These are phyloP conservation scores for Xylaria curta DNA, from an alignment of 495 filamentous ascomycete species.

Conservation along the genomic window DNA sequence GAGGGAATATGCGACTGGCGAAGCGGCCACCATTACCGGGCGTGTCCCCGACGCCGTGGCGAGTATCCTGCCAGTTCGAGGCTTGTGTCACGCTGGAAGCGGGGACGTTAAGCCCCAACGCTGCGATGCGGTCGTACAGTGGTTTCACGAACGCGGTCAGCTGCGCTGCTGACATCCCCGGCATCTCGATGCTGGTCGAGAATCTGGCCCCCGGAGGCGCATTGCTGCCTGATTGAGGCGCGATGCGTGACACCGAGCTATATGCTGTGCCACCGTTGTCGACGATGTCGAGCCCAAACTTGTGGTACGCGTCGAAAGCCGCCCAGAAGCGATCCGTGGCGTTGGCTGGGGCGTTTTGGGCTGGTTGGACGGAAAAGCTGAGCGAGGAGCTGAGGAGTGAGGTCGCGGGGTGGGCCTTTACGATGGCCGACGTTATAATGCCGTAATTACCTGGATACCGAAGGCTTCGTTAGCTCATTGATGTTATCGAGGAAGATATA, in stretches of 20 bases:
- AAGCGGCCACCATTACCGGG: constrained; percentile 40
- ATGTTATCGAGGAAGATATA: neutral
- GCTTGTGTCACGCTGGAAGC: constrained; percentile 20
- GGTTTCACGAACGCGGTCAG: constrained; percentile 52
- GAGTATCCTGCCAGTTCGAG: constrained; percentile 33
- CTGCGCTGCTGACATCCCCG: constrained; percentile 37
- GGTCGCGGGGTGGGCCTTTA: constrained; percentile 44
- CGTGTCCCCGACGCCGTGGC: constrained; percentile 28
- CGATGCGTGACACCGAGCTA: constrained; percentile 33
- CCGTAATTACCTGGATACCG: constrained; percentile 51
- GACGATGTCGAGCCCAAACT: constrained; percentile 36
- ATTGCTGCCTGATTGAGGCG: constrained; percentile 17
- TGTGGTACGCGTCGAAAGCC: constrained; percentile 37
- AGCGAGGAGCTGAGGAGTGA: constrained; percentile 38
- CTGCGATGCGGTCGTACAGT: constrained; percentile 47
- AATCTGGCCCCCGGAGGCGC: constrained; percentile 35
- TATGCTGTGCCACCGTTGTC: constrained; percentile 39
- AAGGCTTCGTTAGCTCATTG: constrained; percentile 5
- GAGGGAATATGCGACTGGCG: constrained; percentile 59
- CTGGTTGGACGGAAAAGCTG: constrained; percentile 41
- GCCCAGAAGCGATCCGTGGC: constrained; percentile 35
- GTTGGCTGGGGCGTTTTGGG: constrained; percentile 41
- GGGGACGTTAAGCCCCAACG: constrained; percentile 40
- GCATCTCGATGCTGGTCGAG: constrained; percentile 39
- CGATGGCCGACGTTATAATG: constrained; percentile 54